Conservation (phyloP, 495 filamentous ascomycete species). For the Penicillium taxi region DNA sequence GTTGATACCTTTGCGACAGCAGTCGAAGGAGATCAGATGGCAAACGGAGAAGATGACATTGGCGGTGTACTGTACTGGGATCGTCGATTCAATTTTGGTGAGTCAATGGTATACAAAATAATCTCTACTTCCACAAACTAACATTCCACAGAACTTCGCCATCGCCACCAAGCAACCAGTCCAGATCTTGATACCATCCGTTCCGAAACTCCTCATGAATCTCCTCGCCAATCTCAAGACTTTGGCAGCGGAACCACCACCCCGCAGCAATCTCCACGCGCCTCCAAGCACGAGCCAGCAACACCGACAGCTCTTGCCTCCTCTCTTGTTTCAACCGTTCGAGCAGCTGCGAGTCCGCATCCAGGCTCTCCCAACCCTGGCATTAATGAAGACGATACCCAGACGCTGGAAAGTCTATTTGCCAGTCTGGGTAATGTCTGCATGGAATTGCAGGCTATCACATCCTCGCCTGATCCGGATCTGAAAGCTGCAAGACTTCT, state of each 20-base stretch:
- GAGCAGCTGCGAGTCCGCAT: slow-evolving; percentile 31
- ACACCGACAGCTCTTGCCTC: slow-evolving; percentile 34
- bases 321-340: slow-evolving; percentile 32
- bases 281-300: slow-evolving; percentile 23
- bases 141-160: slow-evolving; percentile 23
- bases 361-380: slow-evolving; percentile 30
- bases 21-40: slow-evolving; percentile 48
- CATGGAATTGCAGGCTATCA: slow-evolving; percentile 55
- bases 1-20: slow-evolving; percentile 79
- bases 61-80: slow-evolving; percentile 37
- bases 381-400: slow-evolving; percentile 60
- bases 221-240: no score
- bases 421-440: slow-evolving; percentile 65
- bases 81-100: slow-evolving; percentile 36
- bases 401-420: slow-evolving; percentile 68
- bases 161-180: slow-evolving; percentile 14
- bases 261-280: slow-evolving; percentile 17
- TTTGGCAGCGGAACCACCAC: slow-evolving; percentile 1
- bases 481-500: slow-evolving; percentile 54
- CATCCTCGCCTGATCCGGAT: slow-evolving; percentile 37
- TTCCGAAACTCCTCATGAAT: slow-evolving; percentile 15
- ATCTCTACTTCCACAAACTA: not conserved
- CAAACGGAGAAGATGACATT: slow-evolving; percentile 37
- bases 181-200: slow-evolving; percentile 12
- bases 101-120: not conserved